These are phyloP conservation scores for Sugiyamaella castrensis DNA, from an alignment of 1,139 yeast species.

Conservation along the genomic window DNA sequence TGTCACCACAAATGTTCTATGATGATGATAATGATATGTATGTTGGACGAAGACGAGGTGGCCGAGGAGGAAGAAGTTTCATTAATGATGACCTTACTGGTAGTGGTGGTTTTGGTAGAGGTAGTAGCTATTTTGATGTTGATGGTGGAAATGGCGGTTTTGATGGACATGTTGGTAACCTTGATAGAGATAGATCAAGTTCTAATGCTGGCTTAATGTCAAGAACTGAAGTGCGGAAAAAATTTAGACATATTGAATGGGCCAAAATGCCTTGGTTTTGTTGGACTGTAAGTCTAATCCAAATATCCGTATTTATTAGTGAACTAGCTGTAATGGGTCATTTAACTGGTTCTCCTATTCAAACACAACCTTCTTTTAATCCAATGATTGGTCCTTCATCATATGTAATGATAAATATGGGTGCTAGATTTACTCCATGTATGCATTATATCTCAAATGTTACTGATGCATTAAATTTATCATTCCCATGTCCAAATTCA, in stretches of 20 bases:
- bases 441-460: constrained; percentile 55
- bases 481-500: constrained; percentile 71
- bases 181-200: constrained; percentile 1
- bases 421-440: constrained; percentile 71
- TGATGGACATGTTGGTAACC: neutral
- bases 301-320: constrained; percentile 61
- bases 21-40: no score
- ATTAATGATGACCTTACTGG: no score
- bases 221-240: neutral
- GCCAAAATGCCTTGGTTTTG: constrained; percentile 33
- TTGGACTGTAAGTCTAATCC: constrained; percentile 42
- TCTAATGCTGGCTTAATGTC: constrained; percentile 8
- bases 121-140: no score
- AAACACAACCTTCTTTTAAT: constrained; percentile 68
- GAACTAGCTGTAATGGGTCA: constrained; percentile 59
- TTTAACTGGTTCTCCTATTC: constrained; percentile 65
- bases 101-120: no score
- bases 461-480: constrained; percentile 47
- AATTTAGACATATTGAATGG: constrained; percentile 5
- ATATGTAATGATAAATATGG: constrained; percentile 63
- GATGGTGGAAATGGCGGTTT: constrained; percentile 1
- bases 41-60: no score
- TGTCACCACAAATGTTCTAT: no score
- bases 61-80: no score
- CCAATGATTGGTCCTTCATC: constrained; percentile 83